Conservation (phyloP, 352 stramenopile genomes). For the Aphanomyces stellatus region DNA sequence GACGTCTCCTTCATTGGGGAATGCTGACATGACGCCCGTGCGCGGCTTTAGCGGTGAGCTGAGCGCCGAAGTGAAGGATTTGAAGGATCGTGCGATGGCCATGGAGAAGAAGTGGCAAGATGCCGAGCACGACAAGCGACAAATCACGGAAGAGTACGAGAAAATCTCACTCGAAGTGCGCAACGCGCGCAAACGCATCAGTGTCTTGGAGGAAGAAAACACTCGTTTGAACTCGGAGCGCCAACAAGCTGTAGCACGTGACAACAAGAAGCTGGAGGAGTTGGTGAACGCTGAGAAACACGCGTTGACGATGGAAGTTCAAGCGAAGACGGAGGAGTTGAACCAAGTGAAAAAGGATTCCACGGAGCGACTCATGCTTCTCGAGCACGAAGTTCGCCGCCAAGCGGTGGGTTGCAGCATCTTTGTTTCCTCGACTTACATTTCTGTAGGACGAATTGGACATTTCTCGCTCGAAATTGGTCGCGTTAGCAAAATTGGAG, state of each 20-base stretch:
- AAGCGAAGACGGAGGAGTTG: constrained; percentile 71
- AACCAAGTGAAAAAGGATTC: constrained; percentile 65
- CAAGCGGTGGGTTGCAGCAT: constrained; percentile 29
- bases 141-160: constrained; percentile 65
- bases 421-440: background rate
- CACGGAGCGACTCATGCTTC: constrained; percentile 57
- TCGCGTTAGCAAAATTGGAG: constrained; percentile 70
- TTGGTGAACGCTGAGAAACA: constrained; percentile 79
- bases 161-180: constrained; percentile 41
- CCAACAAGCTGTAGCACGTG: constrained; percentile 61
- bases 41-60: constrained; percentile 7
- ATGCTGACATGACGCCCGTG: background rate
- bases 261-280: constrained; percentile 86
- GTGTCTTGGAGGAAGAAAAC: constrained; percentile 49
- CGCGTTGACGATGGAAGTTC: constrained; percentile 55
- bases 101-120: constrained; percentile 72
- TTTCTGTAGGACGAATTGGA: constrained; percentile 56
- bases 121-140: constrained; percentile 66
- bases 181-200: constrained; percentile 35
- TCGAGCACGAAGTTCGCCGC: constrained; percentile 80
- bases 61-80: background rate
- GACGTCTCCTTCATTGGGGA: background rate
- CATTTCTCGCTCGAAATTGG: constrained; percentile 79
- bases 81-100: constrained; percentile 13
- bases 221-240: constrained; percentile 60